These are phyloP conservation scores for Magnusiomyces fungicola DNA, from an alignment of 1,139 yeast genomes.

Conservation along the genomic window DNA sequence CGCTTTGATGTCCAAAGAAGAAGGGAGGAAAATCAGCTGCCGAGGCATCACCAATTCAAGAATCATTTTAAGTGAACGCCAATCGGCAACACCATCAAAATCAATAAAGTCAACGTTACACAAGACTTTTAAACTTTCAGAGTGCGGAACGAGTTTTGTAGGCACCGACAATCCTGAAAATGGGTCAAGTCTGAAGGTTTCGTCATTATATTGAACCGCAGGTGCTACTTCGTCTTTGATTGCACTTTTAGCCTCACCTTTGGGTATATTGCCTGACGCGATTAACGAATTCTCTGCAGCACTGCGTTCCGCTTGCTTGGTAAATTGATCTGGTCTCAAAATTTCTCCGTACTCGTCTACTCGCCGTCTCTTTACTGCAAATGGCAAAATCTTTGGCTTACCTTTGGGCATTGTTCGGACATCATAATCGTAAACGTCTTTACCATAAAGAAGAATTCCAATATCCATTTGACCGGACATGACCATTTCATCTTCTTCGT, in stretches of 20 bases:
- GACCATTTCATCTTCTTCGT: conserved; percentile 22
- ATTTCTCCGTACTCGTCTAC: conserved; percentile 83
- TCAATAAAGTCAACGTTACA: conserved; percentile 78
- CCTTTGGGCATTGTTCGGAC: conserved; percentile 52
- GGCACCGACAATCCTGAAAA: conserved; percentile 43
- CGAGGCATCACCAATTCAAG: conserved; percentile 75
- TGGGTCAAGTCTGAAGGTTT: conserved; percentile 50
- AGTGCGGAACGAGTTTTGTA: conserved; percentile 36
- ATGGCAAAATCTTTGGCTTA: conserved; percentile 76
- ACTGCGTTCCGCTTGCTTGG: conserved; percentile 9
- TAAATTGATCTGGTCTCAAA: conserved; percentile 56
- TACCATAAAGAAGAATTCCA: conserved; percentile 32
- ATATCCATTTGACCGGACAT: conserved; percentile 27
- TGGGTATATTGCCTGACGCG: conserved; percentile 7
- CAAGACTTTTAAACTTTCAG: conserved; percentile 43
- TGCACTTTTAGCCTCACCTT: conserved; percentile 9
- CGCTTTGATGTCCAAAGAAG: conserved; percentile 8
- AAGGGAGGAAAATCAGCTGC: conserved; percentile 48
- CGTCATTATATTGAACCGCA: conserved; percentile 25
- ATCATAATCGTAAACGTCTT: conserved; percentile 48
- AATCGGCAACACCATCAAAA: conserved; percentile 76
- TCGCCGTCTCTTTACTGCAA: conserved; percentile 47
- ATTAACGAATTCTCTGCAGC: conserved; percentile 14
- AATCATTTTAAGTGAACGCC: conserved; percentile 72
- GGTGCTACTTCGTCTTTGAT: conserved; percentile 16